phyloP scores from a whole-genome alignment of 164 flowering plant genomes.

The Houttuynia cordata region DNA sequence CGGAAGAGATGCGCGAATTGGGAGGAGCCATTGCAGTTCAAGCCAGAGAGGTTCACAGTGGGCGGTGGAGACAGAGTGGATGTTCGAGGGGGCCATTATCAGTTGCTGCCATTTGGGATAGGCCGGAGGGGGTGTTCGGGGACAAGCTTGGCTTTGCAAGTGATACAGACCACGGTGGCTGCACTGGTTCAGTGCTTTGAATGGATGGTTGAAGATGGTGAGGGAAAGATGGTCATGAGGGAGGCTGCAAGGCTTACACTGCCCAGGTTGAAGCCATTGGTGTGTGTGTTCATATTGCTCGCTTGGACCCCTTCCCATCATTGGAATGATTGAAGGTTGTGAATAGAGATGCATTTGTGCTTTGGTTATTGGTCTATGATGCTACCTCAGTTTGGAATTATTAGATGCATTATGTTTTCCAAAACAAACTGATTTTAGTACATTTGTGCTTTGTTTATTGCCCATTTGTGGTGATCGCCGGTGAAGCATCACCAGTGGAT shows the following conservation, averaged over 20 bases:
- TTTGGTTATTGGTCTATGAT: too few relatives aligned
- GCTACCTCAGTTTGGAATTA: too few relatives aligned
- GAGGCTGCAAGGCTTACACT: slow-evolving; percentile 27
- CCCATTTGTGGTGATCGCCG: too few relatives aligned
- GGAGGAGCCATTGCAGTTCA: slow-evolving; percentile 40
- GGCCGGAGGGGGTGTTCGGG: slow-evolving; percentile 56
- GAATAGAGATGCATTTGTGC: too few relatives aligned
- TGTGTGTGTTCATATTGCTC: slow-evolving; percentile 12
- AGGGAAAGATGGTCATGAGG: slow-evolving; percentile 20
- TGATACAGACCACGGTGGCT: slow-evolving; percentile 22
- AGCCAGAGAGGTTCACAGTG: slow-evolving; percentile 45
- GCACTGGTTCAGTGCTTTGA: slow-evolving; percentile 47
- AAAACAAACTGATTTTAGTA: too few relatives aligned
- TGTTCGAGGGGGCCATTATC: slow-evolving; percentile 32
- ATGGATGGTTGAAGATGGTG: slow-evolving; percentile 21
- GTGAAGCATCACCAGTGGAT: too few relatives aligned
- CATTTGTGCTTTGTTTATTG: too few relatives aligned
- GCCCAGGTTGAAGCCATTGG: slow-evolving; percentile 23
- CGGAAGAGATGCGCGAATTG: slow-evolving; percentile 45
- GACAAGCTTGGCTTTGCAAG: slow-evolving; percentile 20
- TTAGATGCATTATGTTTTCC: too few relatives aligned
- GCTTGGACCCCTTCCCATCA: slow-evolving; percentile 10
- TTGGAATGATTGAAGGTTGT: too few relatives aligned
- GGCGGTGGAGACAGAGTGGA: slow-evolving; percentile 10
- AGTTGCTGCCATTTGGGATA: slow-evolving; percentile 39